Evolutionary conservation across 2,329 filamentous ascomycete genomes (phyloP).

Genomic region (Chrysosporium keratinophilum): DNA sequence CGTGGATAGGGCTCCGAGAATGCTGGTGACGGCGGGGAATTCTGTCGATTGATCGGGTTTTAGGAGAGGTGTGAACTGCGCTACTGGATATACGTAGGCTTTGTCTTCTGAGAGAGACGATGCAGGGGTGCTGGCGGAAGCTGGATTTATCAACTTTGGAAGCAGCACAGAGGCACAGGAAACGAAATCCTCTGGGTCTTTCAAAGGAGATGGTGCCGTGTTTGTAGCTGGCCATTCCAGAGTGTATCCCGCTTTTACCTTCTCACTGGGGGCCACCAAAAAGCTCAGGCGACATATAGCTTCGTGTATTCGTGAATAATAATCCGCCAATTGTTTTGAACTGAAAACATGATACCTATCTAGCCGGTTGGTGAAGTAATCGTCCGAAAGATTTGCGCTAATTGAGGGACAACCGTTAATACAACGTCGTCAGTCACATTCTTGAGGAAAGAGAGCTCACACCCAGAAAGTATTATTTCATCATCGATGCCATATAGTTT

Average conservation of each 20-base stretch:
- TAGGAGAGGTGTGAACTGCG: conserved; percentile 79
- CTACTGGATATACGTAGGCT: conserved; percentile 74
- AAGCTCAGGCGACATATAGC: conserved; percentile 75
- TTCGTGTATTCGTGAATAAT: conserved; percentile 68
- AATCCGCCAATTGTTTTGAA: conserved; percentile 66
- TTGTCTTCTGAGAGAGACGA: conserved; percentile 38
- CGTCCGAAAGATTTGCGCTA: conserved; percentile 74
- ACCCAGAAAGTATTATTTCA: conserved; percentile 88
- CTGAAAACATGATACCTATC: conserved; percentile 90
- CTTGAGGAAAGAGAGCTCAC: conserved; percentile 23
- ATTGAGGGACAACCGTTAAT: conserved; percentile 10
- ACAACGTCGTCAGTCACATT: neutral
- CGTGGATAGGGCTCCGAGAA: conserved; percentile 58
- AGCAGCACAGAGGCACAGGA: conserved; percentile 57
- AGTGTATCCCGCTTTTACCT: conserved; percentile 40
- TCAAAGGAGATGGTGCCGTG: conserved; percentile 61
- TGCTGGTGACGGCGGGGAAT: conserved; percentile 64
- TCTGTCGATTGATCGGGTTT: conserved; percentile 75
- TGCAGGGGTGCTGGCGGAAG: conserved; percentile 25
- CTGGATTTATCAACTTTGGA: conserved; percentile 52
- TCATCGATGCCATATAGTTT: conserved; percentile 95
- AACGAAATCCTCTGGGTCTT: conserved; percentile 59
- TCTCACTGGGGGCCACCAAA: conserved; percentile 51
- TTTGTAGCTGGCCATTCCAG: conserved; percentile 67
- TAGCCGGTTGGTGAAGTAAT: conserved; percentile 94